Evolutionary conservation across 345 rosid species (phyloP).

Genomic region (Aegle marmelos): DNA sequence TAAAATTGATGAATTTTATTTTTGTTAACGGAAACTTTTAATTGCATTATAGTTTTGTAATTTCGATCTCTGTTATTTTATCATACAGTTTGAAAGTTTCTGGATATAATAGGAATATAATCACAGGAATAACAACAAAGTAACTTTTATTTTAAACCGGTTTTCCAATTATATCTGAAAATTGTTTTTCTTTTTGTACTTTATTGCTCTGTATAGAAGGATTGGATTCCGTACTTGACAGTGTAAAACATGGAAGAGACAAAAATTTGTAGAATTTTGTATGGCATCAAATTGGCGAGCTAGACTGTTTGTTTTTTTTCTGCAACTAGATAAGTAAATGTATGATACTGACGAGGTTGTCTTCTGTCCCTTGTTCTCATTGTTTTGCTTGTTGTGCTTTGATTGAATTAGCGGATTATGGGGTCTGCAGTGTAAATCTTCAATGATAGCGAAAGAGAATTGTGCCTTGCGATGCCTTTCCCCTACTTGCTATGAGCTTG

Average conservation of each 20-base stretch:
- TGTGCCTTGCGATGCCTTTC: conserved; percentile 82
- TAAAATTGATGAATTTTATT: background rate
- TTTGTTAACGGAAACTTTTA: too few relatives aligned
- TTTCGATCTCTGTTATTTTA: background rate
- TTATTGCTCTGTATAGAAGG: background rate
- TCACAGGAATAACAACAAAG: background rate
- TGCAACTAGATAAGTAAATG: background rate
- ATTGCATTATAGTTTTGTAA: background rate
- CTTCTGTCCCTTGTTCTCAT: background rate
- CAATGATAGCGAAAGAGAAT: conserved; percentile 62
- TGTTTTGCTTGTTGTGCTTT: conserved; percentile 17
- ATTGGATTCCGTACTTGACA: background rate
- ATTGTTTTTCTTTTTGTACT: background rate
- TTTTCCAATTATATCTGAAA: background rate
- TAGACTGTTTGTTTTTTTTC: background rate
- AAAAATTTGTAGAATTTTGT: background rate
- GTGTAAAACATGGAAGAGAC: background rate
- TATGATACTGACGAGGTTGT: background rate
- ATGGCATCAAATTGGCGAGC: background rate
- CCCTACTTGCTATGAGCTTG: conserved; percentile 60
- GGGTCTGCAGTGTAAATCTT: conserved; percentile 75
- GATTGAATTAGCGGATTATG: conserved; percentile 63
- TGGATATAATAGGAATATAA: background rate
- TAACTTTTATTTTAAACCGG: background rate
- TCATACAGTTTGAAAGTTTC: background rate